phyloP scores from a whole-genome alignment of 1,284 basidiomycete genomes.

The Ustilago tritici region DNA sequence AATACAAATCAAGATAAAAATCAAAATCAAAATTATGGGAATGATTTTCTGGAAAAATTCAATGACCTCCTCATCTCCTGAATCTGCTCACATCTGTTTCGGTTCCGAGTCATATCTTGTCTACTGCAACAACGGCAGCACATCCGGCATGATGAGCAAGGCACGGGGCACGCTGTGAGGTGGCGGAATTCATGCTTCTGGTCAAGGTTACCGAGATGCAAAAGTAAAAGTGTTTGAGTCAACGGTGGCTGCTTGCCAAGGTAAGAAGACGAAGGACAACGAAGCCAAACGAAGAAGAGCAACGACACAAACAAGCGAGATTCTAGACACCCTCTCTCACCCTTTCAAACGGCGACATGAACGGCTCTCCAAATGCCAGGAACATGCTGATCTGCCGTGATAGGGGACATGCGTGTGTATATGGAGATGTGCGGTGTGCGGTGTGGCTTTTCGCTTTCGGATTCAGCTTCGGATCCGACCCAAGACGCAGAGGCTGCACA shows the following conservation, averaged over 20 bases:
- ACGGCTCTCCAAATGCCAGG: not conserved
- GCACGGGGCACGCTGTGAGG: not conserved
- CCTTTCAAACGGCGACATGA: not conserved
- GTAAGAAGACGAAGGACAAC: slow-evolving; percentile 1
- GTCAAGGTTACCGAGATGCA: not conserved
- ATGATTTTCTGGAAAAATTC: not conserved
- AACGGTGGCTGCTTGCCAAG: not conserved
- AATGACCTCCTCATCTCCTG: not conserved
- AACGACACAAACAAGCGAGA: not conserved
- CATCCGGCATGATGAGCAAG: not conserved
- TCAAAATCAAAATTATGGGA: not conserved
- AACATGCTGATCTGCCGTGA: not conserved
- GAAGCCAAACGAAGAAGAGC: slow-evolving; percentile 9
- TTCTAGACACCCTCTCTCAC: not conserved
- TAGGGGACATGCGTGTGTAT: not conserved
- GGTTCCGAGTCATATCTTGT: not conserved
- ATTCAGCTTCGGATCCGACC: slow-evolving; percentile 3
- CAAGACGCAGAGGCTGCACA: not conserved
- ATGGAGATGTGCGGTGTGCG: too few species aligned
- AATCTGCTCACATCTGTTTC: too few species aligned
- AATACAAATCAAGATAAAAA: too few species aligned
- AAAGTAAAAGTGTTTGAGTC: not conserved
- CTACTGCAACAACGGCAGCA: not conserved
- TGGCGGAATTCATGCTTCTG: not conserved
- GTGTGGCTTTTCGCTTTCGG: not conserved